Evolutionary conservation across 768 basidiomycete species (phyloP), one percentile per base, ranked within the genome.

Genomic region (Hypholoma sublateritium): DNA sequence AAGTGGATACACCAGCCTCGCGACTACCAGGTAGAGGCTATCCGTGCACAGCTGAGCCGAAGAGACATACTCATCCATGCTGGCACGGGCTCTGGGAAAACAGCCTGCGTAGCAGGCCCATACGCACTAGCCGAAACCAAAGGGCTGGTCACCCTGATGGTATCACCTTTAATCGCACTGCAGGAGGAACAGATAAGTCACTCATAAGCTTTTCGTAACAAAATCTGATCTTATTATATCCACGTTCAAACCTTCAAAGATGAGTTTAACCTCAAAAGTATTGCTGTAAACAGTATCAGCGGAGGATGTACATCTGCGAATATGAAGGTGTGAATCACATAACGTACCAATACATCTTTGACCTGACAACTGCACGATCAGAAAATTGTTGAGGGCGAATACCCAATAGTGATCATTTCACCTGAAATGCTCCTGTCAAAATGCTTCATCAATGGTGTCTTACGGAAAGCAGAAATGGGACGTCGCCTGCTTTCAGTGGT

Each of bases 101-200:
- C 76, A 0, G 64, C 65, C 0, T 62, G 78, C 22, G 76, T 70
- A 2, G 76, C 76, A 13, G 77, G 71, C 0, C 77, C 76, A 4
- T 70, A 77, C 56, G 50, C 68, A 0, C 69, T 65, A 24, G 59
- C 60, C 3, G 50, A 16, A 5, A 65, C 59, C 21, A 59, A 67
- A 35, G 70, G 68, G 4, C 69, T 66, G 54, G 65, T 74, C 0
- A 74, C 74, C 0, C 57, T 79, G 2, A 64, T 77, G 63, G 66
- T 78, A 0, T 75, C 73, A 6, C 77, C 76, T 2, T 57, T 78
- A 1, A 62, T 77, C 1, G 69, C 72, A 0, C 69, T 78, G 1
- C 74, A 78, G 21, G 70, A 76, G 0, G 74, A 78, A 53, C 60
- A 59, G 53, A 61, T 63, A 7, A 57, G 59, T 55, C 12, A 9